Evolutionary conservation across 2,329 filamentous ascomycete species (phyloP).

Genomic region (Pseudogymnoascus sp.): DNA sequence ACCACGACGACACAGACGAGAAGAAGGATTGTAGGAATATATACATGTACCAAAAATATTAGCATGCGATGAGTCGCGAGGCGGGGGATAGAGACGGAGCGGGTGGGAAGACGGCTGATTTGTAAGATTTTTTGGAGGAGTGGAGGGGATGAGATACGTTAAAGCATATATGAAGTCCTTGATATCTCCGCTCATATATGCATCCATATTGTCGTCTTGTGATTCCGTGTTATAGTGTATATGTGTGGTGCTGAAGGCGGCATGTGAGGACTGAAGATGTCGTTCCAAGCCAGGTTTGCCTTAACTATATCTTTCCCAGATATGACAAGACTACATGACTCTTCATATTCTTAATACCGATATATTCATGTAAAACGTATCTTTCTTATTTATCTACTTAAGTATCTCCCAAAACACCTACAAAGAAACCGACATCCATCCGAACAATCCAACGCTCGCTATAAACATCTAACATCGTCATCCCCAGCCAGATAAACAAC

Average conservation of each 20-base stretch:
- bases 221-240: no score
- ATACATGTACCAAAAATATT: conserved; percentile 1
- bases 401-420: background rate
- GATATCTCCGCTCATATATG: background rate
- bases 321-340: no score
- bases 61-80: background rate
- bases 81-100: background rate
- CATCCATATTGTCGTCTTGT: background rate
- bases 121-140: background rate
- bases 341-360: no score
- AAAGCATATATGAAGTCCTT: background rate
- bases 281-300: no score
- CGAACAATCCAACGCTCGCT: background rate
- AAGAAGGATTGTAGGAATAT: background rate
- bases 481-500: background rate
- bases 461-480: background rate
- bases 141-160: background rate
- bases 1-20: background rate
- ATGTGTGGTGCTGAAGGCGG: no score
- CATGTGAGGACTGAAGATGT: no score
- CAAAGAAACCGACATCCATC: background rate
- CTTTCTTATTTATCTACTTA: background rate
- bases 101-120: background rate
- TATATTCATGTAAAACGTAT: background rate
- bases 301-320: no score